A percentile compares a stretch with the other conserved stretches of the same genome.
Evolutionary conservation across 106 monocot genomes (phyloP).

Genomic region (Dendrobium chrysotoxum): DNA sequence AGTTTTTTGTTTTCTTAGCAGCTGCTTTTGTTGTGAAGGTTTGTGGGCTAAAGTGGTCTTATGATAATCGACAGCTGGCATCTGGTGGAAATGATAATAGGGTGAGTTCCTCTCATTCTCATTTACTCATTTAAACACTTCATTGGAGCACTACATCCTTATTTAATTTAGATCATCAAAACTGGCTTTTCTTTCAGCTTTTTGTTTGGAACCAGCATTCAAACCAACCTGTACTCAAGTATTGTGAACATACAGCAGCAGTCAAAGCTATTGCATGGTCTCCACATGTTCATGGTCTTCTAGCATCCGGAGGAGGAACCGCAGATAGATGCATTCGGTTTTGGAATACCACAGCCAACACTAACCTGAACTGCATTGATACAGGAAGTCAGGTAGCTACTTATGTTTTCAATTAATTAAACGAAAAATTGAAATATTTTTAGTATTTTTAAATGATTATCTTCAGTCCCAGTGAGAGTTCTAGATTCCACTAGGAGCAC

Average conservation of each 20-base stretch:
- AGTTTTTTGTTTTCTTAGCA: not conserved
- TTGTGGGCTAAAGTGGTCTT: slow-evolving; percentile 94
- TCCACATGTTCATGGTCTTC: slow-evolving; percentile 87
- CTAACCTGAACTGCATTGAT: slow-evolving; percentile 74
- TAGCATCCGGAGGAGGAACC: slow-evolving; percentile 98
- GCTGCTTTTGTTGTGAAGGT: slow-evolving; percentile 32
- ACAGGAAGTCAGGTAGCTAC: slow-evolving; percentile 92
- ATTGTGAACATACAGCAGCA: slow-evolving; percentile 94
- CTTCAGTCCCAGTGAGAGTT: not conserved
- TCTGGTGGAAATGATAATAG: slow-evolving; percentile 98
- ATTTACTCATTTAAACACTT: not conserved
- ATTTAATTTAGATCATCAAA: not conserved
- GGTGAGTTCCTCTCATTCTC: slow-evolving; percentile 35
- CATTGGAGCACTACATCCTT: not conserved
- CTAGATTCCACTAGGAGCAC: not conserved
- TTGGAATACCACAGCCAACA: slow-evolving; percentile 92
- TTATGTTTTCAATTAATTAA: not conserved
- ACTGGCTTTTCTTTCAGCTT: slow-evolving; percentile 45
- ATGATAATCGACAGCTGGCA: slow-evolving; percentile 92
- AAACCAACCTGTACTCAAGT: slow-evolving; percentile 76
- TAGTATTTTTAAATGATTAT: not conserved
- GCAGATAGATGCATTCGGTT: slow-evolving; percentile 96
- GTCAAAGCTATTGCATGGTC: slow-evolving; percentile 99
- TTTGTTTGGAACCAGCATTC: slow-evolving; percentile 97
- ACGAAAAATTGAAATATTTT: not conserved